Percentiles rank a stretch among this genome's conserved stretches.
These are phyloP conservation scores for Hymenoscyphus occultus DNA, from an alignment of 2,329 filamentous ascomycete genomes.

Conservation along the genomic window DNA sequence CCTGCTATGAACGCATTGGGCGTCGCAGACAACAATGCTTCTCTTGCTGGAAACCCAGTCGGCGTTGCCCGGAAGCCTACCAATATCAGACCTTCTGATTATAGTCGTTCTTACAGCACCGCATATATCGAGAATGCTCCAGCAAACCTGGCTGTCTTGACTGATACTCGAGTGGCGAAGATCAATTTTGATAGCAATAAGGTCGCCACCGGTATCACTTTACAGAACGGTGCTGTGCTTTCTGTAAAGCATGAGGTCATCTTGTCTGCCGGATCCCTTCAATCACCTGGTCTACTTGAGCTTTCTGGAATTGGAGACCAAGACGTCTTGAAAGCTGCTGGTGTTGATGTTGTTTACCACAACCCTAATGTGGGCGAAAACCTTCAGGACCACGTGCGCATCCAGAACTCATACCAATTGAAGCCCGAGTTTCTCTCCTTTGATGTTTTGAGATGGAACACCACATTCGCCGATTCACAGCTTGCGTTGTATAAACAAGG, in stretches of 20 bases:
- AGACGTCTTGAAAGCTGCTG: conserved; percentile 42
- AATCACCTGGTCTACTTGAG: conserved; percentile 51
- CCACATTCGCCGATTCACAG: conserved; percentile 36
- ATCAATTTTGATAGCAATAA: conserved; percentile 48
- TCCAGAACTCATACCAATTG: conserved; percentile 27
- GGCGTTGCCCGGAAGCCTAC: conserved; percentile 50
- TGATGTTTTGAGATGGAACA: conserved; percentile 25
- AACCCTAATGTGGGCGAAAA: conserved; percentile 51
- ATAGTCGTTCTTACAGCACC: conserved; percentile 48
- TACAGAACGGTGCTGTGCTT: conserved; percentile 20
- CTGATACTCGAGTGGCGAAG: conserved; percentile 79
- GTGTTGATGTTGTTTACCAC: conserved; percentile 45
- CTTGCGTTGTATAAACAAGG: conserved; percentile 32
- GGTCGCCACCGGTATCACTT: conserved; percentile 23
- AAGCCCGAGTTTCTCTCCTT: conserved; percentile 21
- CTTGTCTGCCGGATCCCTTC: conserved; percentile 49
- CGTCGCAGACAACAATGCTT: conserved; percentile 41
- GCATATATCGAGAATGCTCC: conserved; percentile 39
- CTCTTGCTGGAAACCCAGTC: conserved; percentile 48
- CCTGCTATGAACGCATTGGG: conserved; percentile 47
- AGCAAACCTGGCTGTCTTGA: conserved; percentile 73
- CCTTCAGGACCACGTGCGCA: conserved; percentile 44
- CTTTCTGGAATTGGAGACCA: conserved; percentile 49
- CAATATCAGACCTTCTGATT: conserved; percentile 46
- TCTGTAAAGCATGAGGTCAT: conserved; percentile 43